phyloP scores from a whole-genome alignment of 2,329 filamentous ascomycete genomes.

The Rutstroemia sp. region DNA sequence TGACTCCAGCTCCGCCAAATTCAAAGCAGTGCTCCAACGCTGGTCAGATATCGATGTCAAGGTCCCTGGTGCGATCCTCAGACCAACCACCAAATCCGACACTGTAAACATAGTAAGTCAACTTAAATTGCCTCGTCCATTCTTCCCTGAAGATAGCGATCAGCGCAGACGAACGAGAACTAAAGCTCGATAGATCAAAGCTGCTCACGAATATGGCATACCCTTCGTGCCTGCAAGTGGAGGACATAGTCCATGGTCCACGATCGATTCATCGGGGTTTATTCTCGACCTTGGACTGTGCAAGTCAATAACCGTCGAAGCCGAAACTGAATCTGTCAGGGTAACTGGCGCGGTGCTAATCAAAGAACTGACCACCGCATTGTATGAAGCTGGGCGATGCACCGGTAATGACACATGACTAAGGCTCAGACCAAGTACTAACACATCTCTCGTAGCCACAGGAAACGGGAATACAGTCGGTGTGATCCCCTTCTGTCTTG shows the following conservation, averaged over 20 bases:
- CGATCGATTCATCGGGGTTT: conserved; percentile 16
- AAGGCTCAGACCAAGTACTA: background rate
- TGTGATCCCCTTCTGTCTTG: background rate
- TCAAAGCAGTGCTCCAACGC: background rate
- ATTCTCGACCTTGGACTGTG: conserved; percentile 22
- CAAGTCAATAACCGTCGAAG: conserved; percentile 8
- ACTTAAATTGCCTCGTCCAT: too few species aligned
- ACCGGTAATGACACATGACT: background rate
- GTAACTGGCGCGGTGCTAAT: background rate
- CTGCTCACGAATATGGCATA: background rate
- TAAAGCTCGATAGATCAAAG: background rate
- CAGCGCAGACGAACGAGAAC: background rate
- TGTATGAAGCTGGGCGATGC: background rate
- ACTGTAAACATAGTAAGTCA: background rate
- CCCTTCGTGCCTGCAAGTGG: conserved; percentile 23
- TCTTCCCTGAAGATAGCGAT: too few species aligned
- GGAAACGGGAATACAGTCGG: background rate
- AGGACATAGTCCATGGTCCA: conserved; percentile 26
- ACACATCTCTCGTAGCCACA: background rate
- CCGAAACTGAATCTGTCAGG: background rate
- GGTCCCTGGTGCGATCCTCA: background rate
- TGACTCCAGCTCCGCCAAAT: background rate
- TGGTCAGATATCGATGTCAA: background rate
- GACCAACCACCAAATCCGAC: background rate
- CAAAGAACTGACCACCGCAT: background rate